Evolutionary conservation across 768 basidiomycete species (phyloP).

Genomic region (Daedalea quercina): DNA sequence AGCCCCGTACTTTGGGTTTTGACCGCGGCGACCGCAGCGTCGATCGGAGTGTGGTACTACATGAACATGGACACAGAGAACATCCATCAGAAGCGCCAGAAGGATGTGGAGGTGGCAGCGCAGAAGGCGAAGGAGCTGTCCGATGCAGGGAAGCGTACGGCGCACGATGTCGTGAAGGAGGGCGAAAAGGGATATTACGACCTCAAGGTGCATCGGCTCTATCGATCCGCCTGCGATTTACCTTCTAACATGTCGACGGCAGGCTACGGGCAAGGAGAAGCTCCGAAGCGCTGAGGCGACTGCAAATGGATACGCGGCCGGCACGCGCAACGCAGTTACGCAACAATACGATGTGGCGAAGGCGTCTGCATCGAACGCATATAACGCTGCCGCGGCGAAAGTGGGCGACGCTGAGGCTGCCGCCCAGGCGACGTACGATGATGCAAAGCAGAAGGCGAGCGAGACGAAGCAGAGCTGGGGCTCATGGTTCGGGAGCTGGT

Average conservation of each 20-base stretch:
- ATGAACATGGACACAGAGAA: slow-evolving; percentile 16
- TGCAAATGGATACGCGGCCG: slow-evolving; percentile 23
- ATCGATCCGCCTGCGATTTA: background rate
- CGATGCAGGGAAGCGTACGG: slow-evolving; percentile 26
- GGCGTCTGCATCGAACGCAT: slow-evolving; percentile 11
- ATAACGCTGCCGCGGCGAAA: slow-evolving; percentile 22
- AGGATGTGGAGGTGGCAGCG: slow-evolving; percentile 27
- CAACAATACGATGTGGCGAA: slow-evolving; percentile 16
- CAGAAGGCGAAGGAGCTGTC: slow-evolving; percentile 22
- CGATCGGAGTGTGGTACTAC: slow-evolving; percentile 33
- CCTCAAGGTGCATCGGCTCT: slow-evolving; percentile 25
- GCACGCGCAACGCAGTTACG: slow-evolving; percentile 20
- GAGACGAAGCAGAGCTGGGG: slow-evolving; percentile 26
- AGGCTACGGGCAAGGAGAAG: slow-evolving; percentile 22
- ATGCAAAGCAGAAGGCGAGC: slow-evolving; percentile 25
- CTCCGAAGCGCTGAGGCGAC: slow-evolving; percentile 20
- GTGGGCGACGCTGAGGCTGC: slow-evolving; percentile 18
- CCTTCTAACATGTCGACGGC: background rate
- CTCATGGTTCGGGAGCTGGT: slow-evolving; percentile 28
- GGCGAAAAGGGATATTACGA: slow-evolving; percentile 27
- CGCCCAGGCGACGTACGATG: slow-evolving; percentile 20
- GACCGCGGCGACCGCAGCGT: slow-evolving; percentile 22
- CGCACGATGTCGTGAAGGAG: slow-evolving; percentile 23
- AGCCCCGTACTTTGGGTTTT: slow-evolving; percentile 21
- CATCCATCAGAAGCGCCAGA: slow-evolving; percentile 17